A percentile compares a stretch with the other conserved stretches of the same genome.
Evolutionary conservation across 2,329 filamentous ascomycete genomes (phyloP).

Genomic region (Microdochium nivale): DNA sequence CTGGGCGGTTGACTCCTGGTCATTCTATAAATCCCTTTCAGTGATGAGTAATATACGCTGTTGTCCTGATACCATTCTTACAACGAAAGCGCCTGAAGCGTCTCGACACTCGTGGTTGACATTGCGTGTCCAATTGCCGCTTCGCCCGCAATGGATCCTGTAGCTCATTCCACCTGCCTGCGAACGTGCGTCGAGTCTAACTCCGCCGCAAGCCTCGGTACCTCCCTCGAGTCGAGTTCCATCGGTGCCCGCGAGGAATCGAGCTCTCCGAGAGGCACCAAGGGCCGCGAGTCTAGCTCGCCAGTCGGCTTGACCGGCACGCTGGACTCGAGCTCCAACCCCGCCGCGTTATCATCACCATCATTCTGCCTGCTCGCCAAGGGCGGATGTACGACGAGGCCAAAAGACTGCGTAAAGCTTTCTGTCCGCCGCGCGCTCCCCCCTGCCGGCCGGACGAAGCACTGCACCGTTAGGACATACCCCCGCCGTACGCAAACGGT

Average conservation of each 20-base stretch:
- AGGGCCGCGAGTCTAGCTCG: background rate
- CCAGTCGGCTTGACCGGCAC: background rate
- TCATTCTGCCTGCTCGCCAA: background rate
- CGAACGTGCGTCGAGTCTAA: no score
- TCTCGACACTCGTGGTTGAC: no score
- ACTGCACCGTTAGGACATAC: background rate
- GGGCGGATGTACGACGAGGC: background rate
- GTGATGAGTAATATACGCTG: no score
- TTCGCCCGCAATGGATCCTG: no score
- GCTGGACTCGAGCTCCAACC: background rate
- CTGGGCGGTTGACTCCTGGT: no score
- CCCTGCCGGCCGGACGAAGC: background rate
- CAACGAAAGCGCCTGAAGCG: no score
- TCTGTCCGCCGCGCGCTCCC: background rate
- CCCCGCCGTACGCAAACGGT: background rate
- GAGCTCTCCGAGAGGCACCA: background rate
- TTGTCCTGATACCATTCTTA: no score
- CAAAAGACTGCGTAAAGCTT: background rate
- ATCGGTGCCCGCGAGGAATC: background rate
- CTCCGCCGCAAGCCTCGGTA: no score
- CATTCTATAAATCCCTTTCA: no score
- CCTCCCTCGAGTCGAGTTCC: no score
- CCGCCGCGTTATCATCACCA: background rate
- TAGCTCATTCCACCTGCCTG: no score
- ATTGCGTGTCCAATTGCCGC: no score